phyloP scores from a whole-genome alignment of 2,329 filamentous ascomycete species.

The Capronia americana region DNA sequence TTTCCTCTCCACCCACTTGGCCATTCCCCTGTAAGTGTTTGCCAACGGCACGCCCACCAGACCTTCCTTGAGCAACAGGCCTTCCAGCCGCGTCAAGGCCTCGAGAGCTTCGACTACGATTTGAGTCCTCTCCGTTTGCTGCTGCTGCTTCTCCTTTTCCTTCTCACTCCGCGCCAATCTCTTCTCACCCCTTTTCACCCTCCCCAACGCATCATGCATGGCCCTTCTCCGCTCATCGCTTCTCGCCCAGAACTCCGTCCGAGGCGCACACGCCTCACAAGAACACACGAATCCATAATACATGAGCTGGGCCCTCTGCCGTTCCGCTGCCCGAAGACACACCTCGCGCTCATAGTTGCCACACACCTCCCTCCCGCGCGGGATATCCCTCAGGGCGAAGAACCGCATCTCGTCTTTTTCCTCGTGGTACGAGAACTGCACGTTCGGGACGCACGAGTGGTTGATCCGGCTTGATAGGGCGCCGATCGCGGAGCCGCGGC shows the following conservation, averaged over 20 bases:
- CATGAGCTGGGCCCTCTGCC: constrained; percentile 32
- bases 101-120: constrained; percentile 18
- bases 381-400: constrained; percentile 35
- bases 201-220: constrained; percentile 31
- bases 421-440: constrained; percentile 36
- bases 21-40: constrained; percentile 35
- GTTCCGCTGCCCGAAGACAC: constrained; percentile 17
- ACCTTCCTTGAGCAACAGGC: constrained; percentile 34
- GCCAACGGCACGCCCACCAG: constrained; percentile 32
- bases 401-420: constrained; percentile 31
- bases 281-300: constrained; percentile 37
- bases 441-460: constrained; percentile 38
- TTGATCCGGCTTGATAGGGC: constrained; percentile 35
- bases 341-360: constrained; percentile 37
- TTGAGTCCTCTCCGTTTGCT: neutral
- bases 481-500: constrained; percentile 35
- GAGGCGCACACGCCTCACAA: constrained; percentile 36
- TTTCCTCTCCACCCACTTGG: constrained; percentile 34
- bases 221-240: constrained; percentile 36
- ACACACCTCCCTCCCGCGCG: constrained; percentile 35
- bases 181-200: constrained; percentile 29
- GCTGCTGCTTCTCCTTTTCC: neutral
- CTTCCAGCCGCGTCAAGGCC: constrained; percentile 26
- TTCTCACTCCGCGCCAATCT: neutral
- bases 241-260: constrained; percentile 34